A percentile compares a stretch with the other conserved stretches of the same genome.
Conservation (phyloP, 306 rosid species). For the Vigna hirtella region DNA sequence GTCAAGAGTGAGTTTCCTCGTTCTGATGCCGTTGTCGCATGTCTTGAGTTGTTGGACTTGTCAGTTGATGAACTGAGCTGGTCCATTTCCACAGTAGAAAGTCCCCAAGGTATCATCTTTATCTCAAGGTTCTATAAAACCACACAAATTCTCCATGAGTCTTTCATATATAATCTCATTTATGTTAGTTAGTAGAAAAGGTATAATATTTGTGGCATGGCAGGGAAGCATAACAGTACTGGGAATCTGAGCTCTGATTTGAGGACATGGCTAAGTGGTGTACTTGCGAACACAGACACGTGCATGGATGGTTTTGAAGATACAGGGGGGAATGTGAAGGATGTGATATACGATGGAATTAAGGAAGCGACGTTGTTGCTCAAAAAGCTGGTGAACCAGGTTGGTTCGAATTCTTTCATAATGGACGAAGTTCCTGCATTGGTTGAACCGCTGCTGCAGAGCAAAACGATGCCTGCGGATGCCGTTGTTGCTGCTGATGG, state of each 20-base stretch:
- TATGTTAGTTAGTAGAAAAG: too few species aligned
- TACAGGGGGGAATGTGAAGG: conserved; percentile 49
- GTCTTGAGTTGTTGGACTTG: conserved; percentile 71
- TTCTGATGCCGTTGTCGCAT: conserved; percentile 68
- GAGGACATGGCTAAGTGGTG: conserved; percentile 81
- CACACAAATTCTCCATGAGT: neutral
- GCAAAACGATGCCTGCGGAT: conserved; percentile 44
- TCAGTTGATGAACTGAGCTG: conserved; percentile 59
- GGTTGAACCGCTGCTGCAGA: conserved; percentile 53
- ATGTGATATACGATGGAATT: conserved; percentile 44
- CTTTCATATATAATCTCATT: too few species aligned
- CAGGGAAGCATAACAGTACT: conserved; percentile 64
- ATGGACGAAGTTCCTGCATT: conserved; percentile 54
- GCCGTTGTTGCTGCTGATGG: conserved; percentile 72
- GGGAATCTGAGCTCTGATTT: conserved; percentile 73
- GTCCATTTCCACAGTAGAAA: conserved; percentile 63
- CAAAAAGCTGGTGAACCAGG: conserved; percentile 56
- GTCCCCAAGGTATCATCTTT: conserved; percentile 54
- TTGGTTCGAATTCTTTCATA: neutral
- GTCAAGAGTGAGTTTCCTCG: conserved; percentile 48
- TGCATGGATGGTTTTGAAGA: conserved; percentile 79
- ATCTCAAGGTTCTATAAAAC: neutral
- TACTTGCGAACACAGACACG: conserved; percentile 65
- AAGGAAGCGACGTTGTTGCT: conserved; percentile 55
- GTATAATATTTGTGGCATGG: conserved; percentile 34